A percentile compares a stretch with the other conserved stretches of the same genome.
Evolutionary conservation across 345 rosid genomes (phyloP).

Genomic region (Murraya paniculata): DNA sequence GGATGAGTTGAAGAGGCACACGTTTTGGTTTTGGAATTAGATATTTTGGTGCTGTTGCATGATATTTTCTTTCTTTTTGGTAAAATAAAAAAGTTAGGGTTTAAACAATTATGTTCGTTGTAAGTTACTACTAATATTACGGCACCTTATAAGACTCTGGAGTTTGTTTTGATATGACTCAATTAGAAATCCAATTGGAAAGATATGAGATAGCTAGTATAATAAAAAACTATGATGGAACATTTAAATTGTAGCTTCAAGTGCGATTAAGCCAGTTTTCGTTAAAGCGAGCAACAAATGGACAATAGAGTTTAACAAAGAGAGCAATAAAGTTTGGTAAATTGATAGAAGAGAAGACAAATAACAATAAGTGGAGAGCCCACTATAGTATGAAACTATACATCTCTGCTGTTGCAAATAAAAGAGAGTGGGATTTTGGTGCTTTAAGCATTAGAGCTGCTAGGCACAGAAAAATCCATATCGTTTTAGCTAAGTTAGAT

Average conservation of each 20-base stretch:
- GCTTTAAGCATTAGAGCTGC: not conserved
- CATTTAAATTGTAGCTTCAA: too few relatives aligned
- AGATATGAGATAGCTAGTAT: too few relatives aligned
- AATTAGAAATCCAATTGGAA: too few relatives aligned
- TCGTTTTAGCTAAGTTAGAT: not conserved
- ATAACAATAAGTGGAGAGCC: slow-evolving; percentile 15
- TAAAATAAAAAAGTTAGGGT: too few relatives aligned
- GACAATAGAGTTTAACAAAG: not conserved
- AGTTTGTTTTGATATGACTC: too few relatives aligned
- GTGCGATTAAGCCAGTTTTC: not conserved
- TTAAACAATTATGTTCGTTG: too few relatives aligned
- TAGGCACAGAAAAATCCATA: not conserved
- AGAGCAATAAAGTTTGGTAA: not conserved
- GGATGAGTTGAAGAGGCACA: not conserved
- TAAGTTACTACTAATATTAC: too few relatives aligned
- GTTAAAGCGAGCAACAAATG: not conserved
- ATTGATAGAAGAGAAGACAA: slow-evolving; percentile 4
- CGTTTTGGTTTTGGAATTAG: too few relatives aligned
- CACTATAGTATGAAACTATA: not conserved
- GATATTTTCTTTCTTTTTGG: too few relatives aligned
- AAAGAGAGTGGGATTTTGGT: not conserved
- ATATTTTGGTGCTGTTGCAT: too few relatives aligned
- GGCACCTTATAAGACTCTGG: too few relatives aligned
- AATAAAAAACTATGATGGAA: too few relatives aligned
- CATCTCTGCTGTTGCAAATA: not conserved